phyloP scores from a whole-genome alignment of 2,329 filamentous ascomycete species.

The Graphilbum ipis-grandicollis region DNA sequence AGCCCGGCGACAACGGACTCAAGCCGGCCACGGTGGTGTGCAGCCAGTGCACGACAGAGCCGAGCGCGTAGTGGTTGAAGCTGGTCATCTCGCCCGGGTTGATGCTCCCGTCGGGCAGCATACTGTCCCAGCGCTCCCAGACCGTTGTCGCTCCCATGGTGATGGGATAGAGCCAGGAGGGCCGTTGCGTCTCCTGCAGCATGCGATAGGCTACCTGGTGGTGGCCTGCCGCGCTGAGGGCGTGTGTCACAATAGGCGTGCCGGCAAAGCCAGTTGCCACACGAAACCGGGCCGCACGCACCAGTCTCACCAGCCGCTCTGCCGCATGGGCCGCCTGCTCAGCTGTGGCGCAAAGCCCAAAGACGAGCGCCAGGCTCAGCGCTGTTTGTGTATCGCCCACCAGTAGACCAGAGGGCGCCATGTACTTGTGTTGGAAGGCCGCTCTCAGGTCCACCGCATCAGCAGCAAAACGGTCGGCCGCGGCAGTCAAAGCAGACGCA shows the following conservation, averaged over 20 bases:
- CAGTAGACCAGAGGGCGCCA: constrained; percentile 5
- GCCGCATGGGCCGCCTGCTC: background rate
- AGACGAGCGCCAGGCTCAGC: constrained; percentile 12
- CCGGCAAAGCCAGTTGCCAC: constrained; percentile 11
- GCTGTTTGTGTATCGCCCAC: constrained; percentile 13
- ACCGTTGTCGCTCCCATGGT: constrained; percentile 20
- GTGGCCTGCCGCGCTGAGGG: constrained; percentile 1
- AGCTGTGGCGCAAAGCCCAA: constrained; percentile 6
- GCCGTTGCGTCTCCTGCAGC: constrained; percentile 14
- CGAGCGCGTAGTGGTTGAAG: constrained; percentile 24
- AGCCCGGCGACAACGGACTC: constrained; percentile 13
- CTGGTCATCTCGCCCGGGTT: constrained; percentile 22
- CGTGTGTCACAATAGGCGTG: constrained; percentile 8
- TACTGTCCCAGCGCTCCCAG: constrained; percentile 24
- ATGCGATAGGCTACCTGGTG: constrained; percentile 14
- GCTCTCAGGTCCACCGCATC: constrained; percentile 11
- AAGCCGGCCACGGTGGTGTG: constrained; percentile 18
- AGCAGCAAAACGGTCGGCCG: constrained; percentile 10
- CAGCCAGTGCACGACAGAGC: constrained; percentile 20
- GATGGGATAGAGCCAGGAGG: constrained; percentile 21
- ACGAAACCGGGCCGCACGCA: constrained; percentile 3
- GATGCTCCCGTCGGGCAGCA: constrained; percentile 18
- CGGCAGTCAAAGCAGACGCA: too few relatives aligned
- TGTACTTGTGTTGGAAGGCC: constrained; percentile 11
- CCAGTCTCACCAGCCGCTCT: background rate